These are phyloP conservation scores for Mycena epipterygia DNA, from an alignment of 768 basidiomycete species.

Conservation along the genomic window DNA sequence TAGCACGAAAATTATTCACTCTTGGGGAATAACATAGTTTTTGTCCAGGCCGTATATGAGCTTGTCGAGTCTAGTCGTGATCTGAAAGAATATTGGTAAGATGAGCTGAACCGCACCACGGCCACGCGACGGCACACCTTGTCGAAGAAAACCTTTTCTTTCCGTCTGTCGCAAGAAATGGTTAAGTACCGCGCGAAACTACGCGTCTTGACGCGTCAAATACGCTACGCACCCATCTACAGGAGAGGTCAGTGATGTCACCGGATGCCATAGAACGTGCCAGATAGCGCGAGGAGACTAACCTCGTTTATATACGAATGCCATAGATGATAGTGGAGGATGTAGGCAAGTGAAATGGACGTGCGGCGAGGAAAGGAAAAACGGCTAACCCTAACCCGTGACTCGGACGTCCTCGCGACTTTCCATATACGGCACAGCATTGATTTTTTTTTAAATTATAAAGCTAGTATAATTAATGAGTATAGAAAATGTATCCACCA, in stretches of 20 bases:
- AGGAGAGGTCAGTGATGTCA: conserved; percentile 25
- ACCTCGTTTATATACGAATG: conserved; percentile 54
- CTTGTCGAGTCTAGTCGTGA: conserved; percentile 89
- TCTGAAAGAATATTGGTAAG: conserved; percentile 60
- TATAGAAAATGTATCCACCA: neutral
- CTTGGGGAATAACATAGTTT: conserved; percentile 93
- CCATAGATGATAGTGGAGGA: conserved; percentile 35
- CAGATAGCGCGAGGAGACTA: conserved; percentile 15
- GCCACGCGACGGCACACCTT: conserved; percentile 58
- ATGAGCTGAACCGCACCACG: conserved; percentile 55
- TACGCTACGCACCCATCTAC: conserved; percentile 65
- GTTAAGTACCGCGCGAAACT: conserved; percentile 35
- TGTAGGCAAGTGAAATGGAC: neutral
- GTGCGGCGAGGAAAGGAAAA: neutral
- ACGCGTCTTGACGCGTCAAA: conserved; percentile 47
- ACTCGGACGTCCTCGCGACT: too few species aligned
- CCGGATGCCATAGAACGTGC: neutral
- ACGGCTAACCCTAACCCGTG: too few species aligned
- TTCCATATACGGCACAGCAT: too few species aligned
- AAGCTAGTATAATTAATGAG: too few species aligned
- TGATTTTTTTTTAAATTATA: too few species aligned
- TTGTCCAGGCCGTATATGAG: conserved; percentile 96
- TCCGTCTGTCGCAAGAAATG: conserved; percentile 64
- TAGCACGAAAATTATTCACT: conserved; percentile 60
- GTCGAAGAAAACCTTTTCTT: conserved; percentile 94